Conservation (phyloP, 176 grass and related monocot genomes). For the Stipa capillata region DNA sequence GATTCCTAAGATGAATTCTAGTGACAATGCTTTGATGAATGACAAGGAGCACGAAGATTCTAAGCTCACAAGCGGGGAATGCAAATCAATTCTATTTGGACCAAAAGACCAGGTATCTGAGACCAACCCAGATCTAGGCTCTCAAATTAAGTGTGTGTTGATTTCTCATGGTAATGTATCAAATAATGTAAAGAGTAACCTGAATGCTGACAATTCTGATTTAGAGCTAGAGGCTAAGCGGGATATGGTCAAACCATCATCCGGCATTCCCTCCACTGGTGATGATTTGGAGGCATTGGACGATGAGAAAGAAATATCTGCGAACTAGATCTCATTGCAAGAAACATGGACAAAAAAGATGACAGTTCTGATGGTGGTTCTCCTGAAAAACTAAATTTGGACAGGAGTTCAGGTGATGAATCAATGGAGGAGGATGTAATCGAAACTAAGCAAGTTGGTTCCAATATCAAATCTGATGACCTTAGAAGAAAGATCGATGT, state of each 20-base stretch:
- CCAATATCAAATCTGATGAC: constrained; percentile 32
- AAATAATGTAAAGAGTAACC: constrained; percentile 50
- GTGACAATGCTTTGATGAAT: no score
- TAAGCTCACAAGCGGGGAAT: background rate
- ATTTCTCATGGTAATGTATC: constrained; percentile 54
- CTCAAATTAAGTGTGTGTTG: constrained; percentile 52
- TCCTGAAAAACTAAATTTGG: constrained; percentile 65
- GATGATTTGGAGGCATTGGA: constrained; percentile 20
- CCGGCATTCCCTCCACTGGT: constrained; percentile 26
- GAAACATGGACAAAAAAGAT: constrained; percentile 38
- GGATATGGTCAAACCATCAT: constrained; percentile 52
- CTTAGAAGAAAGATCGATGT: constrained; percentile 7
- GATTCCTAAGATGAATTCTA: no score
- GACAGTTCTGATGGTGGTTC: constrained; percentile 30
- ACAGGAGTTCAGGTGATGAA: constrained; percentile 62
- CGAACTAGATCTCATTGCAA: constrained; percentile 31
- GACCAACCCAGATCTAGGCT: constrained; percentile 45
- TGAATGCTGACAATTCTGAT: constrained; percentile 75
- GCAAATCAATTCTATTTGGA: background rate
- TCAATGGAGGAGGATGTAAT: constrained; percentile 65
- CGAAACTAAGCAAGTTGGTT: constrained; percentile 39
- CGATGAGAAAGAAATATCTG: constrained; percentile 34
- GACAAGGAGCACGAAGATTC: background rate
- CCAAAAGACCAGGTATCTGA: constrained; percentile 58
- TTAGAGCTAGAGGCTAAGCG: constrained; percentile 65